Base-by-base conservation (phyloP, 306 rosid species). In the Pyrus communis region DNA sequence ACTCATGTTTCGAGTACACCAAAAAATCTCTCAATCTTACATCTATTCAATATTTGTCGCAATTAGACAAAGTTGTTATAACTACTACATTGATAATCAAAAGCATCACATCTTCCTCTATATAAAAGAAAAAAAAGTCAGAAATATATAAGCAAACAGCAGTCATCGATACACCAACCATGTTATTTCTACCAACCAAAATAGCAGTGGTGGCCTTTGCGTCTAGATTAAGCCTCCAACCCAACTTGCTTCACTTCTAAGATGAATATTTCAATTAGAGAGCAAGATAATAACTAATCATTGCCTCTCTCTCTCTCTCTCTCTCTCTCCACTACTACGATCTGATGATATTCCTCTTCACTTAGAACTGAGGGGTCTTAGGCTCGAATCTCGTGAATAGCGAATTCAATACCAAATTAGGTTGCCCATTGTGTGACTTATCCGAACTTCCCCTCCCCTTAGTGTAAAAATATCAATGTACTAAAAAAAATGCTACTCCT, bases 111-210 rank as follows among this genome's bases (percentile, higher is more conserved):
- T 18, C 51, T 21, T 66, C 51, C 10, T 11, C 10, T 4, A 17
- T 8, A 38, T 66, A 35, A 3, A 35, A 66, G 17, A 35, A 33
- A 4, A 31, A 0, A 9, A 35, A 22, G 8, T 21, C 64, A 13
- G 28, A 5, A 75, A 31, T 19, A 27, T 13, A 58, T 31, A 17
- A 42, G 30, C 46, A 51, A 75, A 46, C n/a, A 4, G 23, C 61
- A 55, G 27, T 42, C 1, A 75, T 68, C 35, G 80, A 58, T 69
- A 76, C 55, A 83, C 84, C 86, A 79, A 79, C 81, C 70, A 35
- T 46, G 67, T 57, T n/a, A 1, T 75, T 49, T 35, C 9, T 19
- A 75, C 70, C 83, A 69, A 64, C 69, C 59, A 33, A 27, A 51
- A 43, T 59, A 12, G 12, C 11, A 11, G 28, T 27, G 42, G 54